Conservation (phyloP, 1,284 basidiomycete species). For the Termitomyces sp. region DNA sequence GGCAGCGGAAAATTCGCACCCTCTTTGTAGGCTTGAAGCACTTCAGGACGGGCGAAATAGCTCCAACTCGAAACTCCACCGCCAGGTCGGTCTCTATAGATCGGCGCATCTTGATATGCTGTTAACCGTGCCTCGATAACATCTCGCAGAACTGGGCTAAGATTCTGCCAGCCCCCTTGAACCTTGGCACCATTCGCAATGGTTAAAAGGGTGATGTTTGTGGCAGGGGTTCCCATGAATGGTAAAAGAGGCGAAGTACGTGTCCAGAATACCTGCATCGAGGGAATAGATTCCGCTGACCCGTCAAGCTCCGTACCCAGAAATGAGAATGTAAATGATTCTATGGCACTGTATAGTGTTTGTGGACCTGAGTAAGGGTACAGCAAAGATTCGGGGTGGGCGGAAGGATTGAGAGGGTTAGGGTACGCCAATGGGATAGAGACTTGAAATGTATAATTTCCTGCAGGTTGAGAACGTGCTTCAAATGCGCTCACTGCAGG, state of each 20-base stretch:
- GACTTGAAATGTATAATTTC: conserved; percentile 13
- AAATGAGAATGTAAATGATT: conserved; percentile 20
- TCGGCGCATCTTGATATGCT: conserved; percentile 19
- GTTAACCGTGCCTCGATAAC: conserved; percentile 15
- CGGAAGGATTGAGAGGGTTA: conserved; percentile 17
- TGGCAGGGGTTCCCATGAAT: conserved; percentile 18
- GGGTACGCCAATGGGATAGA: conserved; percentile 18
- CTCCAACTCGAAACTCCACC: conserved; percentile 19
- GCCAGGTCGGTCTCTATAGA: conserved; percentile 10
- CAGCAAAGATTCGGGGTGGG: conserved; percentile 10
- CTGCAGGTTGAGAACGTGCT: conserved; percentile 13
- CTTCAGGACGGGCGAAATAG: conserved; percentile 18
- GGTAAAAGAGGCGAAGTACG: conserved; percentile 19
- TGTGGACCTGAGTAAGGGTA: conserved; percentile 16
- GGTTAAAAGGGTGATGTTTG: conserved; percentile 15
- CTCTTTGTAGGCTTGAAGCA: conserved; percentile 15
- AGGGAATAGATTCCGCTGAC: conserved; percentile 10
- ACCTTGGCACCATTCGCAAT: conserved; percentile 18
- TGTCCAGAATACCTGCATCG: conserved; percentile 18
- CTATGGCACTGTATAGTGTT: conserved; percentile 16
- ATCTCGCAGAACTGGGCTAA: conserved; percentile 11
- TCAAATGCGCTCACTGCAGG: conserved; percentile 6
- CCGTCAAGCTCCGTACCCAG: conserved; percentile 11
- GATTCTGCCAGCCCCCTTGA: conserved; percentile 12
- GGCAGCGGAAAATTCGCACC: conserved; percentile 16